Base-by-base conservation (phyloP, 1,284 basidiomycete genomes). In the Athelia psychrophila region DNA sequence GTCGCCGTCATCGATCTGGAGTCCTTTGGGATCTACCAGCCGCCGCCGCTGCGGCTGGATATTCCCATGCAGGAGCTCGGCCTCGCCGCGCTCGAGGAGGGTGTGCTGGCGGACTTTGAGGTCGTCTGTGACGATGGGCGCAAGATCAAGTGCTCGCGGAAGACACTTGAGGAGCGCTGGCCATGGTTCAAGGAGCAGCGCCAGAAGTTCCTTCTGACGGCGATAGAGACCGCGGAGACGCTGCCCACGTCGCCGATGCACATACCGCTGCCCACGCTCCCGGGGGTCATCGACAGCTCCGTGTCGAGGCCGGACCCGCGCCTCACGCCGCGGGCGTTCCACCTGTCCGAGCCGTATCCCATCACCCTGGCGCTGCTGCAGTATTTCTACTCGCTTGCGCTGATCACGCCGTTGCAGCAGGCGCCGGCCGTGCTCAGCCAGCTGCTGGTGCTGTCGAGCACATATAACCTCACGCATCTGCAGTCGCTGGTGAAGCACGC, bases 11-110 rank as follows among this genome's bases (percentile, higher is more conserved):
- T 97, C 54, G 93, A 95, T 63, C 76, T 97, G 33, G 95, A 97
- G 70, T 88, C 94, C 0, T 95, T 93, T 62, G 95, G 94, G 2
- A 92, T 97, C 59, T 96, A 97, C 65, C 88, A 90, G 57, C 90
- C 93, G 0, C 94, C 94, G 0, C 67, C 75, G 13, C 73, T 84
- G n/a, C 77, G 78, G 50, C 71, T 93, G 44, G 83, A 87, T 55
- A 70, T 90, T 19, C 76, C 80, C 0, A 83, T 88, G 75, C 88
- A 91, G 62, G 83, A 88, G 63, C 75, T 91, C 48, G 91, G 90
- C 8, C 74, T 95, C 18, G 80, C 86, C 3, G 85, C 88, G 42
- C 73, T 95, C 6, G 91, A 93, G 62, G 89, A 93, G 64, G 78
- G 77, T 24, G 72, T 87, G 25, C 73, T 89, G 23, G 79, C 86